These are phyloP conservation scores for Candolleomyces eurysporus DNA, from an alignment of 768 basidiomycete genomes.

Conservation along the genomic window DNA sequence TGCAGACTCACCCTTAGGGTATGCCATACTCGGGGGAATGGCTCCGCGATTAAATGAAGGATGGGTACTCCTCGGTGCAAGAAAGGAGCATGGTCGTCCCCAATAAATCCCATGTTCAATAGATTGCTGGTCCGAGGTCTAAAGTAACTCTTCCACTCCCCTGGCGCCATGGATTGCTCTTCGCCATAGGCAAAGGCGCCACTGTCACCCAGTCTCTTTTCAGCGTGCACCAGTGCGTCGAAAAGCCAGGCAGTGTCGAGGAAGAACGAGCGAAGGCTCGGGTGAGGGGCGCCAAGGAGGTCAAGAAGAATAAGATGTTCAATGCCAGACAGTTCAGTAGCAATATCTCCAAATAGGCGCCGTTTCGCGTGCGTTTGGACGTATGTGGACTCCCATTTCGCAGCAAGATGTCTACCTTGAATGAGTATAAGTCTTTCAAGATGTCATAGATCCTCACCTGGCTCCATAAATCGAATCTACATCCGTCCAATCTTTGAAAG, in stretches of 20 bases:
- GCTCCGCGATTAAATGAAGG: slow-evolving; percentile 85
- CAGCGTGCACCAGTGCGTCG: slow-evolving; percentile 70
- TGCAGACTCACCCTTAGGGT: slow-evolving; percentile 54
- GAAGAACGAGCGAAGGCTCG: slow-evolving; percentile 79
- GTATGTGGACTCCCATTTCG: slow-evolving; percentile 77
- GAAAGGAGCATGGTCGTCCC: slow-evolving; percentile 95
- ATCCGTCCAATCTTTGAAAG: slow-evolving; percentile 85
- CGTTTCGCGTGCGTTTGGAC: slow-evolving; percentile 58
- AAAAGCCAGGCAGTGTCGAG: slow-evolving; percentile 92
- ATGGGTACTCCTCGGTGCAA: slow-evolving; percentile 77
- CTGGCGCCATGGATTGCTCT: slow-evolving; percentile 42
- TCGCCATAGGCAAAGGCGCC: slow-evolving; percentile 57
- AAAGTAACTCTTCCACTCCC: slow-evolving; percentile 68
- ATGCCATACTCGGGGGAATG: slow-evolving; percentile 93
- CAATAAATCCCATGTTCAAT: slow-evolving; percentile 58
- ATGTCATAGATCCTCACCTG: slow-evolving; percentile 45
- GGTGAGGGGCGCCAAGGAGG: slow-evolving; percentile 77
- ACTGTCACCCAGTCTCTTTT: slow-evolving; percentile 63
- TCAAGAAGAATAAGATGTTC: slow-evolving; percentile 93
- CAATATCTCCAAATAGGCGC: slow-evolving; percentile 49
- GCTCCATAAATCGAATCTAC: slow-evolving; percentile 96
- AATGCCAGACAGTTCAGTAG: slow-evolving; percentile 72
- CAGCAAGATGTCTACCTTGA: slow-evolving; percentile 73
- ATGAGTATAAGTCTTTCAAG: background rate
- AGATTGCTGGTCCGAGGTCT: slow-evolving; percentile 39